These are phyloP conservation scores for Aspergillus sergii DNA, from an alignment of 2,329 filamentous ascomycete genomes.

Conservation along the genomic window DNA sequence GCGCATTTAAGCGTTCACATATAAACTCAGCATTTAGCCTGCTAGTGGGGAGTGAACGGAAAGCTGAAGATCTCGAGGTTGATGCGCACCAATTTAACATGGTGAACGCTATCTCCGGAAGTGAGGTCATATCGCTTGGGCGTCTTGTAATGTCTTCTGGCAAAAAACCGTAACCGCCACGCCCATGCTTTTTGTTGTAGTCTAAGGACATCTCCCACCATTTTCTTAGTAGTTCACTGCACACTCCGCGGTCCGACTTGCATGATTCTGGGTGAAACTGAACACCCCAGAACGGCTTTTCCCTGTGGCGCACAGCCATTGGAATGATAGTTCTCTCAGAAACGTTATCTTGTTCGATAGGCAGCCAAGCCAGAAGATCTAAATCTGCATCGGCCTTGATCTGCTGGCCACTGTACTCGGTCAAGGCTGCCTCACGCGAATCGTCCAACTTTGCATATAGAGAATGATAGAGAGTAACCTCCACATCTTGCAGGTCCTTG, in stretches of 20 bases:
- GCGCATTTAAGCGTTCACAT: conserved; percentile 37
- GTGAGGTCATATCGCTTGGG: conserved; percentile 17
- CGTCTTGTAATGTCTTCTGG: conserved; percentile 23
- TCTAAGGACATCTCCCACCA: conserved; percentile 71
- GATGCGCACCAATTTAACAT: conserved; percentile 38
- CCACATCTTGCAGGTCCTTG: conserved; percentile 58
- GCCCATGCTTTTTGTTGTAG: conserved; percentile 57
- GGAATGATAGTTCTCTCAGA: conserved; percentile 53
- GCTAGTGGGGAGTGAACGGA: conserved; percentile 27
- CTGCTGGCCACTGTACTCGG: background rate
- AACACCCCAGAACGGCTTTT: conserved; percentile 78
- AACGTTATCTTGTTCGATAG: conserved; percentile 40
- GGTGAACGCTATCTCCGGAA: conserved; percentile 51
- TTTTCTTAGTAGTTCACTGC: conserved; percentile 65
- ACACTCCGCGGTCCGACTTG: conserved; percentile 66
- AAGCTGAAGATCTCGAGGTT: conserved; percentile 29
- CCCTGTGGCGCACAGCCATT: conserved; percentile 73
- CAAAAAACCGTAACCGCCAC: conserved; percentile 24
- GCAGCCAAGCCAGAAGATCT: conserved; percentile 65
- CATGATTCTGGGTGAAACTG: conserved; percentile 94
- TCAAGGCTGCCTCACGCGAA: conserved; percentile 18
- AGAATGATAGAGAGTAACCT: conserved; percentile 77
- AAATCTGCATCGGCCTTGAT: conserved; percentile 25
- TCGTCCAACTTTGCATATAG: conserved; percentile 51
- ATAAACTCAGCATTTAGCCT: conserved; percentile 34